Evolutionary conservation across 805 yeast species (phyloP), one percentile per base, ranked within the genome.

Genomic region (Wickerhamomyces kurtzmanii): DNA sequence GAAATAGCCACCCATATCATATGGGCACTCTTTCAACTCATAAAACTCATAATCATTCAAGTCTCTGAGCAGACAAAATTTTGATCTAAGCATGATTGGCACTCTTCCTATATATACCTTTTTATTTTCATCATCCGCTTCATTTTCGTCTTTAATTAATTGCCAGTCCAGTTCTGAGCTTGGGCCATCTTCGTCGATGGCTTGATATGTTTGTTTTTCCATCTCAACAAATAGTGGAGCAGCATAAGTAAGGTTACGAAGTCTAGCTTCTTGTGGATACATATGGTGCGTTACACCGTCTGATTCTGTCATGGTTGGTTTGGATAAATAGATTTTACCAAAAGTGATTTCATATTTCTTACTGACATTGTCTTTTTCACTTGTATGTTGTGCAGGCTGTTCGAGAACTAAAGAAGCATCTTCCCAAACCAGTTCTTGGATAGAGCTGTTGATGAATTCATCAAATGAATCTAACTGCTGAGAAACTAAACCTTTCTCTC

Each of bases 211-310:
- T 40, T 81, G 72, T 57, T 91, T 91, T 45, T 82, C 75, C 82
- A 91, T 89, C 51, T 91, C 97, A 16, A 91, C 96, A 47, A 91
- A 91, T 28, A 91, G 68, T 21, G 97, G 96, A 18, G 96, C 84
- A 5, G 96, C 84, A 53, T 91, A 91, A 0, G 99, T 91, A 59
- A 91, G 68, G 53, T 91, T 91, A 60, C 99, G 77, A 39, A 91
- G 68, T 46, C 99, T 73, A 6, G 98, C 97, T 56, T 91, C 99
- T 59, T 93, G 98, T 8, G 99, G 98, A 51, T 83, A 83, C 77
- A 91, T 75, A 10, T 94, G 93, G 48, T 86, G 89, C n/a, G 97
- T 89, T n/a, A 94, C 86, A 63, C 99, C 99, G 61, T 91, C 99
- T 12, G 97, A 95, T 62, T 91, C 99, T 13, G 97, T 93, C 72